Conservation (phyloP, 2,329 filamentous ascomycete species). For the Sordariomycetes sp. region DNA sequence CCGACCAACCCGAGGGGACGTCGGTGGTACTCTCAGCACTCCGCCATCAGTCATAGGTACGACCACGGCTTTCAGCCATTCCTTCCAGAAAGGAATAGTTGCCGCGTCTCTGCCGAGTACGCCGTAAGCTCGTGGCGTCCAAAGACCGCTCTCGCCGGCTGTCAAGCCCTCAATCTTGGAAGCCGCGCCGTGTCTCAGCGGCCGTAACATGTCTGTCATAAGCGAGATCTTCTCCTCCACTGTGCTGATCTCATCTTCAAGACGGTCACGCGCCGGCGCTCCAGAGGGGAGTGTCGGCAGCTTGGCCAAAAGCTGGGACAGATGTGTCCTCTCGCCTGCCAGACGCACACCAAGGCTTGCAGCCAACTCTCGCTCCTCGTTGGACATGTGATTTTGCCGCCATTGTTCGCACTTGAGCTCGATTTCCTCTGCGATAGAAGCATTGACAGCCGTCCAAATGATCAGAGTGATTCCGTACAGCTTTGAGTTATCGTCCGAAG, state of each 20-base stretch:
- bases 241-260: conserved; percentile 90
- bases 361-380: conserved; percentile 83
- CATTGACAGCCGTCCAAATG: conserved; percentile 82
- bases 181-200: conserved; percentile 85
- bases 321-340: conserved; percentile 76
- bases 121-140: conserved; percentile 90
- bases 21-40: conserved; percentile 73
- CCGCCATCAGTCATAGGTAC: conserved; percentile 91
- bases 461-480: conserved; percentile 87
- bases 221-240: conserved; percentile 95
- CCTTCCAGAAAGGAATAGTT: conserved; percentile 92
- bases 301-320: conserved; percentile 79
- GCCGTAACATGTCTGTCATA: conserved; percentile 92
- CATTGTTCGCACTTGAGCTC: conserved; percentile 75
- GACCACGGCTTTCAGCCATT: conserved; percentile 90
- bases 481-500: conserved; percentile 81
- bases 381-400: conserved; percentile 82
- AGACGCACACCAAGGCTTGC: conserved; percentile 84
- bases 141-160: conserved; percentile 88
- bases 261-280: conserved; percentile 66
- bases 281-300: conserved; percentile 75
- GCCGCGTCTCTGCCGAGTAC: conserved; percentile 78
- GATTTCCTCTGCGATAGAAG: conserved; percentile 72
- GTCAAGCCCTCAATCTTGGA: conserved; percentile 96
- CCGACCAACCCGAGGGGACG: conserved; percentile 80